Conservation (phyloP, 2,329 filamentous ascomycete genomes). For the Xenoacremonium recifei region DNA sequence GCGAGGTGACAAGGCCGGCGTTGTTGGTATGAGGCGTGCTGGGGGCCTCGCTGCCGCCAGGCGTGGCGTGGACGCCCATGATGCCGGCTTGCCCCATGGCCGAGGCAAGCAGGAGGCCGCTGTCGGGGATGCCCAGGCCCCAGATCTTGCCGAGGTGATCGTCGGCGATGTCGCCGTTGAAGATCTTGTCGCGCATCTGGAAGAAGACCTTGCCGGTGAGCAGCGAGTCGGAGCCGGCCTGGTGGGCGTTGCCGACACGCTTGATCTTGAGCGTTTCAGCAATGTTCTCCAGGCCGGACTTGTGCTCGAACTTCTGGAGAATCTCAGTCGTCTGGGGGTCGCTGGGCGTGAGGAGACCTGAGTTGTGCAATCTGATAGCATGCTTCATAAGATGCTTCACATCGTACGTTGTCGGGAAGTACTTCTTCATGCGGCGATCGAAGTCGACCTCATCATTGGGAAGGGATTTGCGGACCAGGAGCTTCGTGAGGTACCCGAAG, state of each 20-base stretch:
- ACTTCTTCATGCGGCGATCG: conserved; percentile 82
- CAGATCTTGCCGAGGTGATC: conserved; percentile 90
- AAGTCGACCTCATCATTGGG: conserved; percentile 91
- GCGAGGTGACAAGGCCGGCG: conserved; percentile 47
- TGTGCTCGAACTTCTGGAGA: conserved; percentile 81
- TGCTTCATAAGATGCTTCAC: conserved; percentile 97
- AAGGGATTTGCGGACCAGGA: conserved; percentile 78
- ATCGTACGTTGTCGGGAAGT: conserved; percentile 91
- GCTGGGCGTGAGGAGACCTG: conserved; percentile 60
- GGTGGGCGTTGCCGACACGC: conserved; percentile 82
- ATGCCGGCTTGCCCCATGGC: conserved; percentile 34
- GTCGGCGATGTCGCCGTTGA: conserved; percentile 75
- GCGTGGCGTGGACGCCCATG: conserved; percentile 26
- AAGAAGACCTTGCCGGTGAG: conserved; percentile 95
- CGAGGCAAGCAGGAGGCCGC: conserved; percentile 38
- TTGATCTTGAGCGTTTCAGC: conserved; percentile 91
- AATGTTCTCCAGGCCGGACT: conserved; percentile 89
- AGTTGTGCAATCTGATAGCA: conserved; percentile 68
- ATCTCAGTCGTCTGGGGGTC: conserved; percentile 69
- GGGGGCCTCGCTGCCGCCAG: conserved; percentile 42
- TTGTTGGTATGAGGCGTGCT: conserved; percentile 69
- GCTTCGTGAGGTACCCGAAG: conserved; percentile 95
- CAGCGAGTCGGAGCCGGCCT: conserved; percentile 90
- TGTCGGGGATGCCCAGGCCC: conserved; percentile 77
- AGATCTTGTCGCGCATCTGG: conserved; percentile 85